Base-by-base conservation (phyloP, 257 asterid species). In the Solanum medicagineum region DNA sequence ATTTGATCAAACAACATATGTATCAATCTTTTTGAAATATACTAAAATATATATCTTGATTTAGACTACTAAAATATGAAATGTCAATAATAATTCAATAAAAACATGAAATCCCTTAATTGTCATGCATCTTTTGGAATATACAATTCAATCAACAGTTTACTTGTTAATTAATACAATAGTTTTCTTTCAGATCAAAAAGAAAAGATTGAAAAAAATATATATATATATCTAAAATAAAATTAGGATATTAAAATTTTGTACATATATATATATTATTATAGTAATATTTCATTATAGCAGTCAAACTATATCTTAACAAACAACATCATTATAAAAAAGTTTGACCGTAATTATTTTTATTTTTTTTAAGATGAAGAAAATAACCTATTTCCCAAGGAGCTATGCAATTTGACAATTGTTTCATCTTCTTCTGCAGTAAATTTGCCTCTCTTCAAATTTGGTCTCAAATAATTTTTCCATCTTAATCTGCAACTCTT, bases 401-500 rank as follows among this genome's bases (percentile, higher is more conserved):
- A 80, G 47, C 92, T 90, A 36, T 90, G 97, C 71, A 93, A 91
- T 36, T 92, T 92, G 81, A 92, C 86, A 26, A 93, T 91, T 63
- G 80, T 83, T 42, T 92, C 93, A 81, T 93, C 97, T 86, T 92
- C 97, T 20, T 85, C 85, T 26, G 86, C 42, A 5, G 95, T 83
- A 51, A 93, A 86, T 8, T 91, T 92, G 53, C 97, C 95, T 84
- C 95, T 93, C 87, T 91, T 92, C 85, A 93, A 54, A 40, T 93
- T 90, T 1, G 94, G 87, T 81, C 94, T 91, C 90, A 93, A 84
- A 82, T 93, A 93, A 80, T 93, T 93, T 2, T 91, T 87, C 97
- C 97, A 93, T 53, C 95, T 81, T 84, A 93, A 85, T 68, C 94
- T 86, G 84, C 97, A 93, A 75, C 95, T 92, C 93, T 93, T 92